Conservation (phyloP, 208 protist genomes). For the Leishmania gerbilli region DNA sequence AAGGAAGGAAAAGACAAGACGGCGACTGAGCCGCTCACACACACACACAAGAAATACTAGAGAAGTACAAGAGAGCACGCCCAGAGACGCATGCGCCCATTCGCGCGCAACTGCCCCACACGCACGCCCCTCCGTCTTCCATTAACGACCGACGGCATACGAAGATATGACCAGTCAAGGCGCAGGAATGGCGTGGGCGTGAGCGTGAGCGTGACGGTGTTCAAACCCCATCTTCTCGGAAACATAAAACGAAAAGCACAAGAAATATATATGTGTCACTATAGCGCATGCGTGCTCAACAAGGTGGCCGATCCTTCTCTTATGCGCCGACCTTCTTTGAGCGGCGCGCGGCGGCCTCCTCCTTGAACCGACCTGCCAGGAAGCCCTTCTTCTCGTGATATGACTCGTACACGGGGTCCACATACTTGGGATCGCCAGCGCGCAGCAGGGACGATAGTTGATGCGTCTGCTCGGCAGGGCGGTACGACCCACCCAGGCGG, state of each 20-base stretch:
- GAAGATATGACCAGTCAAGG: background rate
- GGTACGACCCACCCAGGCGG: slow-evolving; percentile 86
- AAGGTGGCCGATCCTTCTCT: background rate
- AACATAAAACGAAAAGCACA: background rate
- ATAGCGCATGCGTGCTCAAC: background rate
- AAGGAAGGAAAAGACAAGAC: background rate
- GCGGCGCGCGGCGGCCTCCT: slow-evolving; percentile 30
- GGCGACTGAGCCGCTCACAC: background rate
- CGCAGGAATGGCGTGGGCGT: background rate
- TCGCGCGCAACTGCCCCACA: background rate
- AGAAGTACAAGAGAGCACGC: slow-evolving; percentile 7
- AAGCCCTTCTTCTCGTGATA: slow-evolving; percentile 58
- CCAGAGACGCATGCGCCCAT: background rate
- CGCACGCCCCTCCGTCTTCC: background rate
- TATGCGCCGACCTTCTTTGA: slow-evolving; percentile 13
- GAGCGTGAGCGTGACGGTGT: background rate
- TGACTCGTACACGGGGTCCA: slow-evolving; percentile 46
- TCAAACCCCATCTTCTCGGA: background rate
- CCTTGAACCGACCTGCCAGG: slow-evolving; percentile 55
- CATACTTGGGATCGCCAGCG: slow-evolving; percentile 28
- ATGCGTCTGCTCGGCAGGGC: slow-evolving; percentile 77
- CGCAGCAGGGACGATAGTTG: slow-evolving; percentile 33
- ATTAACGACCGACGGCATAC: background rate
- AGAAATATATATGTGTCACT: background rate
- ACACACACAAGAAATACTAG: background rate